Evolutionary conservation across 768 basidiomycete species (phyloP).

Genomic region (Xerocomellus amylosporus): DNA sequence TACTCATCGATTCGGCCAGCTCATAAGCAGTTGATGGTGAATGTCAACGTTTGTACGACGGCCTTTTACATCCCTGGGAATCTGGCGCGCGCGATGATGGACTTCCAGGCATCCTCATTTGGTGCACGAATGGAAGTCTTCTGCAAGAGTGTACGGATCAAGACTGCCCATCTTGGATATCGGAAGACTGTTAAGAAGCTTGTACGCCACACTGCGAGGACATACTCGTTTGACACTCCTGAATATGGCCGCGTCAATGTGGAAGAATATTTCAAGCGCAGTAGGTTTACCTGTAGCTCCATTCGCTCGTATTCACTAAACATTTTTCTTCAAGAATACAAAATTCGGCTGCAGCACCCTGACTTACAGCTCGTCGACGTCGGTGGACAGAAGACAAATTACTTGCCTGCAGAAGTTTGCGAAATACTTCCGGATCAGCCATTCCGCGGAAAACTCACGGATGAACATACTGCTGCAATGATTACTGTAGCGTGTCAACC

Average conservation of each 20-base stretch:
- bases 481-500: conserved; percentile 48
- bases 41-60: conserved; percentile 52
- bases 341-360: conserved; percentile 37
- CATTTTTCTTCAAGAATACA: conserved; percentile 39
- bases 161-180: conserved; percentile 69
- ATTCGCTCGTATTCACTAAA: not conserved
- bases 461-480: conserved; percentile 52
- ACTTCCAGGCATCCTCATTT: conserved; percentile 48
- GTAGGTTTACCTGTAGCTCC: conserved; percentile 30
- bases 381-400: conserved; percentile 42
- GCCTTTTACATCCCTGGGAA: conserved; percentile 46
- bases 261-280: conserved; percentile 45
- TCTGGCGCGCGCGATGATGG: conserved; percentile 41
- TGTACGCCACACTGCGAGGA: conserved; percentile 37
- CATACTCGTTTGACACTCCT: conserved; percentile 40
- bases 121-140: conserved; percentile 61
- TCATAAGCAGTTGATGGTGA: conserved; percentile 49
- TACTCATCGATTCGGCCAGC: conserved; percentile 40
- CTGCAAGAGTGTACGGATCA: conserved; percentile 62
- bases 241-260: conserved; percentile 44
- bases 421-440: conserved; percentile 43
- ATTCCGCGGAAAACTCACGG: conserved; percentile 50
- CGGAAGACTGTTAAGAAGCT: conserved; percentile 67
- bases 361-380: conserved; percentile 47
- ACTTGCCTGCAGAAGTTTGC: conserved; percentile 49